Conservation (phyloP, 768 basidiomycete genomes). For the Russula abietina region DNA sequence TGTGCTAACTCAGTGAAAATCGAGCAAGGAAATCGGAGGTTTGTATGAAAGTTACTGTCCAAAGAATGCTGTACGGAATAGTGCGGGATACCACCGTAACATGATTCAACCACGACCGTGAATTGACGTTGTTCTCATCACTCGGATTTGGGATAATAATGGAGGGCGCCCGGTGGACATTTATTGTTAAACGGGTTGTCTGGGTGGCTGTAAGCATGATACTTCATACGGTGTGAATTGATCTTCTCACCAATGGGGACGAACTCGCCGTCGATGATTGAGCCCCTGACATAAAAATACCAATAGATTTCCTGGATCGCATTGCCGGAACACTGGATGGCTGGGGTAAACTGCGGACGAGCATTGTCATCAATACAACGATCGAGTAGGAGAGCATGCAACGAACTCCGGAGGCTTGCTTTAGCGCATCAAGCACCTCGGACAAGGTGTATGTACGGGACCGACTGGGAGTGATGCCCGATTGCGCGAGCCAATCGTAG, state of each 20-base stretch:
- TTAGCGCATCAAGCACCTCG: slow-evolving; percentile 48
- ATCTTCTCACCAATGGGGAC: slow-evolving; percentile 46
- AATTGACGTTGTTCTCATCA: slow-evolving; percentile 2
- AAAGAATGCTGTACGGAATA: not conserved
- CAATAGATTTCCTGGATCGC: slow-evolving; percentile 45
- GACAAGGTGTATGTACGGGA: slow-evolving; percentile 53
- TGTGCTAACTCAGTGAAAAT: not conserved
- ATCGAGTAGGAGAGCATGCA: slow-evolving; percentile 10
- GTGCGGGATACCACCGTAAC: not conserved
- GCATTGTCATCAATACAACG: not conserved
- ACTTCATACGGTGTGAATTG: not conserved
- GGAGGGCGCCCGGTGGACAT: slow-evolving; percentile 53
- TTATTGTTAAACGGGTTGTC: slow-evolving; percentile 45
- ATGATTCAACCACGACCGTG: slow-evolving; percentile 28
- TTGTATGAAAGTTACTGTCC: not conserved
- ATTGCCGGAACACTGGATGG: slow-evolving; percentile 39
- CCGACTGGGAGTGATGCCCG: slow-evolving; percentile 68
- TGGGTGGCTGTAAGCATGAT: slow-evolving; percentile 26
- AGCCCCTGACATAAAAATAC: slow-evolving; percentile 62
- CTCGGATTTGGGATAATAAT: slow-evolving; percentile 53
- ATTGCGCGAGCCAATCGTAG: slow-evolving; percentile 59
- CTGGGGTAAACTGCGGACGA: slow-evolving; percentile 36
- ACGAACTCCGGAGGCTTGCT: slow-evolving; percentile 46
- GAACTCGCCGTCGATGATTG: slow-evolving; percentile 60
- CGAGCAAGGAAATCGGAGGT: not conserved